Evolutionary conservation across 257 asterid genomes (phyloP).

Genomic region (Fraxinus anomala): DNA sequence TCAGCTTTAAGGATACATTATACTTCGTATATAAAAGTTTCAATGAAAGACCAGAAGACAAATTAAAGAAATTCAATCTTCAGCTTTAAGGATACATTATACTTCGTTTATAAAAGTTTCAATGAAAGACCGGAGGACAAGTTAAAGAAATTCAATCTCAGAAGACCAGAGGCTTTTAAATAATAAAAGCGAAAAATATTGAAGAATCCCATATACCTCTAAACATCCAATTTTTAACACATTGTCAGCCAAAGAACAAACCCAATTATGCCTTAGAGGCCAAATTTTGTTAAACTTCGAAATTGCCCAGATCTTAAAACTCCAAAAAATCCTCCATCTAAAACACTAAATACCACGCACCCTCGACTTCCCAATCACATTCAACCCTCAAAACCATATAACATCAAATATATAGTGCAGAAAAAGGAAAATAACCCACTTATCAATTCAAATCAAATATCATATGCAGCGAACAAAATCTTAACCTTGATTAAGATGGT

Average conservation of each 20-base stretch:
- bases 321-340: not conserved
- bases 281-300: not conserved
- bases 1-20: not conserved
- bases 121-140: not conserved
- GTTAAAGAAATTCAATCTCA: not conserved
- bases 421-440: slow-evolving; percentile 9
- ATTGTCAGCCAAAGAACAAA: not conserved
- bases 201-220: not conserved
- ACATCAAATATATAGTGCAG: not conserved
- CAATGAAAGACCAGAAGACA: not conserved
- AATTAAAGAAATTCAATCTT: not conserved
- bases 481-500: slow-evolving; percentile 86
- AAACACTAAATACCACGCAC: not conserved
- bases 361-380: not conserved
- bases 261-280: not conserved
- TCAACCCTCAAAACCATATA: not conserved
- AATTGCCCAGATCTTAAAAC: not conserved
- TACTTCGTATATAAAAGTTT: not conserved
- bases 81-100: not conserved
- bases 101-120: not conserved
- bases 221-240: not conserved
- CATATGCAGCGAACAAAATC: too few relatives aligned
- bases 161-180: not conserved
- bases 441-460: not conserved
- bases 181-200: not conserved